A percentile compares a stretch with the other conserved stretches of the same genome.
These are phyloP conservation scores for Colletotrichum nymphaeae DNA, from an alignment of 2,329 filamentous ascomycete genomes.

Conservation along the genomic window DNA sequence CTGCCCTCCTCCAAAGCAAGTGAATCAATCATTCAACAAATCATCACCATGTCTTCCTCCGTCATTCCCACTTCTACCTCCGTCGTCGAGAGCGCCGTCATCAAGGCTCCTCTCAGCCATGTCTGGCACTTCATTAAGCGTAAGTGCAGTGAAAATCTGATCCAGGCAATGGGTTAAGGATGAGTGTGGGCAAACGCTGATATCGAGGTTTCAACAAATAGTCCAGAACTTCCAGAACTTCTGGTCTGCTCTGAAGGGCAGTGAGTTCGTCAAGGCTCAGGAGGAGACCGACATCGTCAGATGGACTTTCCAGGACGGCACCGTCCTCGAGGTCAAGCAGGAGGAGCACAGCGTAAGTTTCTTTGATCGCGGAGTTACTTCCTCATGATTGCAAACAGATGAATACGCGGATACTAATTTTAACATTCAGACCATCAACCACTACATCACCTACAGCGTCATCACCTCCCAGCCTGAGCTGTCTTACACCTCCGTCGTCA, in stretches of 20 bases:
- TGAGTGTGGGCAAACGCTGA: neutral
- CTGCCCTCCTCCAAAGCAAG: neutral
- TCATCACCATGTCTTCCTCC: constrained; percentile 39
- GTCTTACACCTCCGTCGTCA: constrained; percentile 73
- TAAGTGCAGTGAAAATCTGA: neutral
- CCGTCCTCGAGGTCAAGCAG: constrained; percentile 77
- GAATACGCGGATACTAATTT: neutral
- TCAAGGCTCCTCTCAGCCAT: constrained; percentile 72
- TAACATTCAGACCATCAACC: constrained; percentile 69
- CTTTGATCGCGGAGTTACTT: neutral
- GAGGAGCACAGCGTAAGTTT: constrained; percentile 76
- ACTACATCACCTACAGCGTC: constrained; percentile 80
- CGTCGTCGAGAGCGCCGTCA: constrained; percentile 75
- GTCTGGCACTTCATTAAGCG: constrained; percentile 82
- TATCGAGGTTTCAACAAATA: neutral
- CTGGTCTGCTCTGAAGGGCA: constrained; percentile 71
- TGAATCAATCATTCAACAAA: constrained; percentile 1
- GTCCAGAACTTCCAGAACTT: constrained; percentile 75
- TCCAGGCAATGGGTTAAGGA: neutral
- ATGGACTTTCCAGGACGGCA: constrained; percentile 79
- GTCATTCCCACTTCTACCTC: constrained; percentile 76
- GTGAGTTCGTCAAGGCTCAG: constrained; percentile 72
- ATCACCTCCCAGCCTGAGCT: constrained; percentile 75
- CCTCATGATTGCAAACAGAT: neutral
- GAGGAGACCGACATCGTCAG: constrained; percentile 75